phyloP scores from a whole-genome alignment of 1,139 yeast genomes.

The Geotrichum fermentans region DNA sequence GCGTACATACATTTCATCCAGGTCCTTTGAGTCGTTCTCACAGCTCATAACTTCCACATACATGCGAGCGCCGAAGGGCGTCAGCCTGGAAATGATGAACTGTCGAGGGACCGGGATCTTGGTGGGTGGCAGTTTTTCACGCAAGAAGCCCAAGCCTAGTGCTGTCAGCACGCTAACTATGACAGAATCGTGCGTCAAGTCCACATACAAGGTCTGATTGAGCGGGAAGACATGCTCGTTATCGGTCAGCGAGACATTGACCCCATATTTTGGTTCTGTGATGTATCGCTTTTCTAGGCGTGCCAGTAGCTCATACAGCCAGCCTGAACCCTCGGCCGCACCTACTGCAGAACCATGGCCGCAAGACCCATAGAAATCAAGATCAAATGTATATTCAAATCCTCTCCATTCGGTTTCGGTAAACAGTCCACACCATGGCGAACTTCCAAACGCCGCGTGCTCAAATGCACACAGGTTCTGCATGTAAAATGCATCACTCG shows the following conservation, averaged over 20 bases:
- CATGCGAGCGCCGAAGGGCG: slow-evolving; percentile 44
- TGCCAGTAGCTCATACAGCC: slow-evolving; percentile 40
- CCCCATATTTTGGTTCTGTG: slow-evolving; percentile 34
- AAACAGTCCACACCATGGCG: slow-evolving; percentile 47
- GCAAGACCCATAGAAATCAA: slow-evolving; percentile 40
- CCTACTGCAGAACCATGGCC: slow-evolving; percentile 41
- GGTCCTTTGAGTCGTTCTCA: slow-evolving; percentile 16
- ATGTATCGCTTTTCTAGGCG: slow-evolving; percentile 34
- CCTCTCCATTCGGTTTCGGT: slow-evolving; percentile 49
- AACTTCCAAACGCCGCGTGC: slow-evolving; percentile 46
- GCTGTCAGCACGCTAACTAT: slow-evolving; percentile 41
- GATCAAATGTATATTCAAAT: slow-evolving; percentile 44
- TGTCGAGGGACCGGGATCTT: slow-evolving; percentile 40
- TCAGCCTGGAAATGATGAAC: slow-evolving; percentile 40
- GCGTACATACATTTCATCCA: slow-evolving; percentile 29
- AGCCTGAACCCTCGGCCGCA: slow-evolving; percentile 43
- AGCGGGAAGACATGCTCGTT: slow-evolving; percentile 37
- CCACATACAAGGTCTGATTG: slow-evolving; percentile 42
- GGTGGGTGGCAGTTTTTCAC: slow-evolving; percentile 36
- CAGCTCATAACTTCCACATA: slow-evolving; percentile 41
- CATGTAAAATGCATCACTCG: slow-evolving; percentile 40
- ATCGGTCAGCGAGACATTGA: slow-evolving; percentile 37
- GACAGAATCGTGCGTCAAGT: slow-evolving; percentile 43
- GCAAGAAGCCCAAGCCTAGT: slow-evolving; percentile 38
- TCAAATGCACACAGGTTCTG: slow-evolving; percentile 49